Conservation (phyloP, 1,284 basidiomycete species). For the Fomitopsis schrenkii region DNA sequence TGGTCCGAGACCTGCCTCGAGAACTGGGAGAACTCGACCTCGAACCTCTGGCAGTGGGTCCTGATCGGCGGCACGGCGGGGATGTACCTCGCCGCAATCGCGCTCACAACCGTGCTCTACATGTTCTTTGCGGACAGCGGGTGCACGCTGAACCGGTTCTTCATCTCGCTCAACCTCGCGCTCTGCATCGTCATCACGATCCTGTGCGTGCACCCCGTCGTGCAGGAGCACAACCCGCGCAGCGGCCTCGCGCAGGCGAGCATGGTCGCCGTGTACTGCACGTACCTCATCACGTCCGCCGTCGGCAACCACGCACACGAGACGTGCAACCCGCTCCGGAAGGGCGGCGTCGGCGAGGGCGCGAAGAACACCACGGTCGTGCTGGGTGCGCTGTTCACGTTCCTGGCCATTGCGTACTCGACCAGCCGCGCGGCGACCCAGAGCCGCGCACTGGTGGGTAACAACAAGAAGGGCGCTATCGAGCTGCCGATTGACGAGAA, state of each 20-base stretch:
- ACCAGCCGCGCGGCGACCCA: constrained; percentile 96
- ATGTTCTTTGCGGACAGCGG: constrained; percentile 87
- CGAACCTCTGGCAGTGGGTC: constrained; percentile 95
- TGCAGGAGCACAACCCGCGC: constrained; percentile 93
- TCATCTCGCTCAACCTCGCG: constrained; percentile 92
- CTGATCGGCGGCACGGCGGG: constrained; percentile 90
- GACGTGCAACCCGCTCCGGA: constrained; percentile 86
- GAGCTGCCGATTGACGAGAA: constrained; percentile 55
- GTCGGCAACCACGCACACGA: constrained; percentile 88
- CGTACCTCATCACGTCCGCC: constrained; percentile 93
- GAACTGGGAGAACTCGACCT: constrained; percentile 87
- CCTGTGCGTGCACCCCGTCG: constrained; percentile 78
- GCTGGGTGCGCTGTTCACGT: constrained; percentile 93
- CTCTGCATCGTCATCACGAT: constrained; percentile 81
- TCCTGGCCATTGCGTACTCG: constrained; percentile 97
- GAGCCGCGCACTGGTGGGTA: constrained; percentile 85
- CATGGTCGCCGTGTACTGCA: constrained; percentile 97
- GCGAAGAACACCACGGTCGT: constrained; percentile 88
- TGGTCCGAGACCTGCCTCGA: constrained; percentile 98
- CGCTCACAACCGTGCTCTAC: constrained; percentile 86
- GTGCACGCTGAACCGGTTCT: constrained; percentile 90
- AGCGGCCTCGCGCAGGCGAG: constrained; percentile 94
- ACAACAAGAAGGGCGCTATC: constrained; percentile 54
- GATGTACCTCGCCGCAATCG: constrained; percentile 83
- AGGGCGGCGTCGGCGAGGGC: constrained; percentile 47